These are phyloP conservation scores for Arabidopsis suecica DNA, from an alignment of 345 rosid genomes.

Conservation along the genomic window DNA sequence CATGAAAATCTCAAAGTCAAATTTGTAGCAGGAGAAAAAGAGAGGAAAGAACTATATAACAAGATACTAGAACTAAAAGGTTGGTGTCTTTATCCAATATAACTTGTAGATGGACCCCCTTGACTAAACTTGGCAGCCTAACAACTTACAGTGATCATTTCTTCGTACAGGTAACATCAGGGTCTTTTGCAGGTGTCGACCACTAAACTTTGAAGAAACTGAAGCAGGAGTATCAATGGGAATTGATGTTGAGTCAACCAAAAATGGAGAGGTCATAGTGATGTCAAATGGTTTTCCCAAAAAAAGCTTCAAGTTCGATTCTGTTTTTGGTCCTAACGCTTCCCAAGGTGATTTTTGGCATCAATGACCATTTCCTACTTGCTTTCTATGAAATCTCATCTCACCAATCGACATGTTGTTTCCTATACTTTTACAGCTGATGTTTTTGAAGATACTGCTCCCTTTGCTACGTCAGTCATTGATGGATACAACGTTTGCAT, in stretches of 20 bases:
- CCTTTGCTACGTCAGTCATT: constrained; percentile 85
- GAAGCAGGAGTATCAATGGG: constrained; percentile 66
- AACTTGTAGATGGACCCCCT: constrained; percentile 13
- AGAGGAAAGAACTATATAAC: constrained; percentile 87
- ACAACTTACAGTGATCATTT: constrained; percentile 28
- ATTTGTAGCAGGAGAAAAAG: constrained; percentile 67
- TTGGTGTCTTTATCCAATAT: constrained; percentile 39
- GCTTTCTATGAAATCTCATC: not conserved
- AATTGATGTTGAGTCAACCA: constrained; percentile 79
- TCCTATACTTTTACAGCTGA: constrained; percentile 57
- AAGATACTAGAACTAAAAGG: constrained; percentile 94
- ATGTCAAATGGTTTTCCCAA: constrained; percentile 79
- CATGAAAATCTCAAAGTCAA: constrained; percentile 72
- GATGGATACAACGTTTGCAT: constrained; percentile 98
- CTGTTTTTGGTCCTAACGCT: constrained; percentile 88
- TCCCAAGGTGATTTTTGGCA: constrained; percentile 69
- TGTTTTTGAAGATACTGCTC: constrained; percentile 87
- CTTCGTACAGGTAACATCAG: constrained; percentile 85
- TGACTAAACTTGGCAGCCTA: constrained; percentile 25
- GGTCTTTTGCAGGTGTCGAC: constrained; percentile 95
- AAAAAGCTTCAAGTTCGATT: constrained; percentile 84
- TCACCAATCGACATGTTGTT: not conserved
- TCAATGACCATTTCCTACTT: constrained; percentile 21
- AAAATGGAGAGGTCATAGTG: constrained; percentile 80
- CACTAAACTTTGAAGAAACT: constrained; percentile 73